Evolutionary conservation across 73 alveolate species (phyloP), one percentile per base, ranked within the genome.

Genomic region (Loxodes magnus): DNA sequence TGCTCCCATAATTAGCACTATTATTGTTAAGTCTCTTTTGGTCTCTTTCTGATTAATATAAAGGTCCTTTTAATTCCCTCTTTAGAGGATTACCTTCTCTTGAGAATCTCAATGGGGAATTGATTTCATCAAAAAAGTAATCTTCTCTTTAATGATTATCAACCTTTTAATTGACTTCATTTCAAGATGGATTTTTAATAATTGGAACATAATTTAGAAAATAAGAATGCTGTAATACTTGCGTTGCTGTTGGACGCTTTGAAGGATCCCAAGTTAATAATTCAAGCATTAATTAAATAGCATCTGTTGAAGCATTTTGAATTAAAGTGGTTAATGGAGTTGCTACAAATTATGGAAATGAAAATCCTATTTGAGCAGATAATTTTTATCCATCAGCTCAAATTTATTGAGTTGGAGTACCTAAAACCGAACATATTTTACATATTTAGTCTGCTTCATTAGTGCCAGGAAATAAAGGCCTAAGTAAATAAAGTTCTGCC

Each of bases 181-280:
- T n/a, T n/a, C n/a, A n/a, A n/a, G n/a, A n/a, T n/a, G n/a, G n/a
- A n/a, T n/a, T n/a, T n/a, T n/a, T n/a, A n/a, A n/a, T n/a, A n/a
- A n/a, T n/a, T n/a, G n/a, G n/a, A n/a, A n/a, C n/a, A n/a, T n/a
- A n/a, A n/a, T n/a, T n/a, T n/a, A n/a, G n/a, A n/a, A 84, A 84
- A 67, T 58, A 89, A 6, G 93, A 88, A 52, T 81, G 94, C 19
- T 49, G 46, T 36, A 89, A 55, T 27, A 82, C 46, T 63, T 87
- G 81, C 26, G 82, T 64, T 0, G 97, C 98, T 22, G 96, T 76
- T 0, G 85, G 93, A 36, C 99, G 74, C 22, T 77, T 67, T 34
- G 67, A 54, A 15, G 99, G 98, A 71, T 93, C 97, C 83, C 92
- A 93, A 43, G 62, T 48, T n/a, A 93, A 51, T 96, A 93, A 82